Base-by-base conservation (phyloP, 805 yeast species). In the Cyberlindnera subsufficiens region DNA sequence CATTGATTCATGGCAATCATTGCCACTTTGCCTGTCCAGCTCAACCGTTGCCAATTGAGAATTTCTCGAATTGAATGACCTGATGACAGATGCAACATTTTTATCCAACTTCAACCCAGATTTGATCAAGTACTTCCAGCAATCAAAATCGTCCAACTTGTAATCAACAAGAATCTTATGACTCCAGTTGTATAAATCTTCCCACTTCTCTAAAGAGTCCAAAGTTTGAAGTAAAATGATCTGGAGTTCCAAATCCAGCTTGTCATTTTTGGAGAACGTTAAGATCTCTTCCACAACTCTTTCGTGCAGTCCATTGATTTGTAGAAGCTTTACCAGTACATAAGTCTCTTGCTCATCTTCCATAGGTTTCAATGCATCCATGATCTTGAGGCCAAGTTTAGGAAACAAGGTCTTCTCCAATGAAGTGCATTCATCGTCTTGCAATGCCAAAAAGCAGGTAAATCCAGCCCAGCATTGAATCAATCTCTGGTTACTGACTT, bases 111-210 rank as follows among this genome's bases (percentile, higher is more conserved):
- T 51, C 16, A 56, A 52, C 0, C 72, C 69, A 3, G 89, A 65
- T 36, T 67, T 63, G 17, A 77, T 69, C 39, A 75, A 61, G 15
- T 68, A 64, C 50, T 78, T 75, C 86, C 95, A 87, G 32, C 88
- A 77, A 43, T 77, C 75, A 69, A 78, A 90, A 59, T 89, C 96
- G 59, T 90, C 88, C 42, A 84, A 72, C 9, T 68, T 59, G 19
- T 72, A 63, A 4, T 63, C 66, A 15, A 71, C 64, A 30, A 88
- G 58, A 13, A 77, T 67, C 4, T 53, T 45, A 5, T 56, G 34
- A 37, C 78, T 63, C 45, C 65, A 64, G 0, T 67, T 59, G 47
- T 54, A 67, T 13, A 87, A 60, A 11, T 54, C 46, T 0, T 64
- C 63, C 75, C 78, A 78, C 3, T 68, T 51, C 40, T 71, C 64